Evolutionary conservation across 2,329 filamentous ascomycete genomes (phyloP), one percentile per base, ranked within the genome.

Genomic region (Pseudogymnoascus sp.): DNA sequence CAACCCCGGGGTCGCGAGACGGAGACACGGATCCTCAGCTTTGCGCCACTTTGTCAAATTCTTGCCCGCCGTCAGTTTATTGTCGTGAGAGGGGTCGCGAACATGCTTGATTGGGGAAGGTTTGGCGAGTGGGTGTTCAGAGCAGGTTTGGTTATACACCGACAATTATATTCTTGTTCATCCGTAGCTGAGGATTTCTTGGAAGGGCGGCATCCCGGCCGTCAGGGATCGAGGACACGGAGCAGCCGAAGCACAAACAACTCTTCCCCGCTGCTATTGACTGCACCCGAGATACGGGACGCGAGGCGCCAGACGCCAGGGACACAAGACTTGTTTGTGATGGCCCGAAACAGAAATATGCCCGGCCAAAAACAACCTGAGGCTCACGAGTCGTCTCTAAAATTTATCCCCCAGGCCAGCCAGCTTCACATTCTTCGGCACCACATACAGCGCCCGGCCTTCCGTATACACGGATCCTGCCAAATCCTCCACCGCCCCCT

Each of bases 381-480:
- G n/a, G 50, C 50, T 33, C 50, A 56, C 17, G 50, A 56, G 26
- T 56, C 50, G 29, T 56, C 50, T 33, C 50, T 56, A 56, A 33
- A 56, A 56, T 56, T 33, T 56, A 56, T 56, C 50, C n/a, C 50
- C 50, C 29, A 56, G 29, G 3, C 26, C 9, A 15, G 29, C 29
- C 50, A 56, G n/a, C 50, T 56, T 56, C 29, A 56, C 73, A 11
- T 74, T 76, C 72, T 80, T 80, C 4, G 83, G 83, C n/a, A 84
- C 80, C 38, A 86, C 82, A 70, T 86, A 87, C 59, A 87, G 70
- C 6, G 76, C 82, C 60, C 77, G 81, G 0, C 84, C 85, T 70
- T 83, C 80, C 0, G 87, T 85, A 68, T 79, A 85, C 9, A 85
- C 72, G 33, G 74, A 75, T 4, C 86, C 87, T n/a, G 79, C 76